phyloP scores from a whole-genome alignment of 2,329 filamentous ascomycete species.

The Colletotrichum sp. region DNA sequence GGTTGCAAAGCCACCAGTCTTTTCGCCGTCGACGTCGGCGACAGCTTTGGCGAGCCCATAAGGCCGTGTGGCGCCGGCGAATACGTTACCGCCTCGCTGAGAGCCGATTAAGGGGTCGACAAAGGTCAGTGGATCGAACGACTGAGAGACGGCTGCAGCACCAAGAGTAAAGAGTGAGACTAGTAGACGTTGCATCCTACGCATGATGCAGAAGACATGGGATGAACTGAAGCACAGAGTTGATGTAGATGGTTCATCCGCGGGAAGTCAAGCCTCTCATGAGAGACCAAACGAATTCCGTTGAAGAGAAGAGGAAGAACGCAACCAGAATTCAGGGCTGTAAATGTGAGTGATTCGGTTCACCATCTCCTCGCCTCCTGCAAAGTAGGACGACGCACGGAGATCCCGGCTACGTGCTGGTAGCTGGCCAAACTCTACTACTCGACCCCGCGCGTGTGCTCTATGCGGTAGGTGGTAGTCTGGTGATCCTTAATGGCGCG shows the following conservation, averaged over 20 bases:
- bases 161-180: conserved; percentile 16
- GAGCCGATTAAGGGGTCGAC: conserved; percentile 59
- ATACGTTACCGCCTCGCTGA: conserved; percentile 61
- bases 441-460: not conserved
- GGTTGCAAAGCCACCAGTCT: conserved; percentile 49
- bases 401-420: not conserved
- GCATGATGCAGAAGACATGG: not conserved
- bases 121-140: conserved; percentile 1
- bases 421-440: not conserved
- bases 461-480: not conserved
- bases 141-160: conserved; percentile 26
- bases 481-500: not conserved
- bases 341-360: not conserved
- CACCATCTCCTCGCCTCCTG: not conserved
- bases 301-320: not conserved
- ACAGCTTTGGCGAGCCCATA: conserved; percentile 63
- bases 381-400: not conserved
- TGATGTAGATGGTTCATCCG: not conserved
- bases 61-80: conserved; percentile 59
- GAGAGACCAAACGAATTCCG: not conserved
- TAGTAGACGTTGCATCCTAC: not conserved
- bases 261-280: not conserved
- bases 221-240: not conserved
- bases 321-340: not conserved
- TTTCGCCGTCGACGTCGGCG: conserved; percentile 53